Percentiles rank a stretch among this genome's conserved stretches.
These are phyloP conservation scores for Chaetoceros tenuissimus DNA, from an alignment of 108 stramenopile genomes.

Conservation along the genomic window DNA sequence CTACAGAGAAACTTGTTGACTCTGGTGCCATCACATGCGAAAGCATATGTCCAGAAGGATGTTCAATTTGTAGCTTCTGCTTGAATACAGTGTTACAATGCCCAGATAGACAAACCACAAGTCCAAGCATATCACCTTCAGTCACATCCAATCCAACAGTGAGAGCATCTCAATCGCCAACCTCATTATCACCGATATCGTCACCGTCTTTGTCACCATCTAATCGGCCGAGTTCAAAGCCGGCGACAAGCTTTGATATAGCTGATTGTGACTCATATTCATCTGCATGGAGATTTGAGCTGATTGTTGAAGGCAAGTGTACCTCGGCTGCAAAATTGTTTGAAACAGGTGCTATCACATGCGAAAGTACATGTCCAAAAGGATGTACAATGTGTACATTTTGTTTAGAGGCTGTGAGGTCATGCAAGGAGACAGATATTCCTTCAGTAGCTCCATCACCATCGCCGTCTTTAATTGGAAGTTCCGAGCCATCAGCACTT, in stretches of 20 bases:
- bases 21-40: neutral
- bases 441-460: too few relatives aligned
- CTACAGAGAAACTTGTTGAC: neutral
- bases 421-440: neutral
- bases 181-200: too few relatives aligned
- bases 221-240: too few relatives aligned
- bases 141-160: neutral
- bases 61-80: neutral
- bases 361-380: neutral
- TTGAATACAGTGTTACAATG: neutral
- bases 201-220: too few relatives aligned
- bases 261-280: too few relatives aligned
- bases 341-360: neutral
- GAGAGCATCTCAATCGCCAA: neutral
- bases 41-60: neutral
- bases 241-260: too few relatives aligned
- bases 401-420: neutral
- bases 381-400: neutral
- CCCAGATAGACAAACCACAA: neutral
- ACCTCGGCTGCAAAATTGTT: neutral
- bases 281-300: neutral
- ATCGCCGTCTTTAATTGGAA: too few relatives aligned
- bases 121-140: neutral
- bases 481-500: too few relatives aligned
- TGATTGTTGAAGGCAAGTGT: neutral